Percentiles rank a stretch among this genome's conserved stretches.
Evolutionary conservation across 2,329 filamentous ascomycete genomes (phyloP).

Genomic region (Cytospora leucostoma): DNA sequence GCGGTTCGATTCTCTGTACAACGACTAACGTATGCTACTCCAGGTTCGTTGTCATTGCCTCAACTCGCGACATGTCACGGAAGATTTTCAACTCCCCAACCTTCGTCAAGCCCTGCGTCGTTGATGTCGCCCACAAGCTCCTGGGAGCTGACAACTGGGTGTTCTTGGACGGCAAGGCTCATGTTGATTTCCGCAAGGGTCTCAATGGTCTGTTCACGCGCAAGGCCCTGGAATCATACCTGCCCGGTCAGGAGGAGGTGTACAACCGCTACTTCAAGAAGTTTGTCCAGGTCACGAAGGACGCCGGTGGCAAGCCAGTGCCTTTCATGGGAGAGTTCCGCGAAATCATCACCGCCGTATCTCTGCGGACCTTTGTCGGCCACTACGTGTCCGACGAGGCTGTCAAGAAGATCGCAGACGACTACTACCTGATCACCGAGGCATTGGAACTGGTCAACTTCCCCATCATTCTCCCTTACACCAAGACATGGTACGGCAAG

Average conservation of each 20-base stretch:
- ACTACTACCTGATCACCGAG: conserved; percentile 95
- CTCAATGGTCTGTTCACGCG: conserved; percentile 94
- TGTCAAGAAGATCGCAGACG: conserved; percentile 91
- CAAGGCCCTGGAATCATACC: conserved; percentile 81
- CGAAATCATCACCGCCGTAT: conserved; percentile 91
- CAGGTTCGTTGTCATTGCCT: conserved; percentile 96
- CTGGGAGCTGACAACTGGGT: conserved; percentile 94
- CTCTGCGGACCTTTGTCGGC: conserved; percentile 94
- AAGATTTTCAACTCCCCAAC: conserved; percentile 94
- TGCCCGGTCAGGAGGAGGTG: conserved; percentile 89
- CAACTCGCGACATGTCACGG: conserved; percentile 89
- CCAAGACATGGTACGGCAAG: conserved; percentile 96
- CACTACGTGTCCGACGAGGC: conserved; percentile 90
- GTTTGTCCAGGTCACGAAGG: conserved; percentile 74
- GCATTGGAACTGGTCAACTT: conserved; percentile 98
- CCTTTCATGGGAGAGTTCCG: conserved; percentile 93
- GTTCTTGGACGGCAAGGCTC: conserved; percentile 90
- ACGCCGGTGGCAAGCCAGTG: conserved; percentile 70
- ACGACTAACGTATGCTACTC: conserved; percentile 16
- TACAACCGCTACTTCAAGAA: conserved; percentile 83
- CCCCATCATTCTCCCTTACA: conserved; percentile 92
- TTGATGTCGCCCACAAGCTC: conserved; percentile 91
- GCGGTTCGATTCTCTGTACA: background rate
- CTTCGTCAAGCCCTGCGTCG: conserved; percentile 94
- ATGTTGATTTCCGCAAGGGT: conserved; percentile 96